Evolutionary conservation across 139 green algal genomes (phyloP), one percentile per base, ranked within the genome.

Genomic region (Pedinophyceae sp.): DNA sequence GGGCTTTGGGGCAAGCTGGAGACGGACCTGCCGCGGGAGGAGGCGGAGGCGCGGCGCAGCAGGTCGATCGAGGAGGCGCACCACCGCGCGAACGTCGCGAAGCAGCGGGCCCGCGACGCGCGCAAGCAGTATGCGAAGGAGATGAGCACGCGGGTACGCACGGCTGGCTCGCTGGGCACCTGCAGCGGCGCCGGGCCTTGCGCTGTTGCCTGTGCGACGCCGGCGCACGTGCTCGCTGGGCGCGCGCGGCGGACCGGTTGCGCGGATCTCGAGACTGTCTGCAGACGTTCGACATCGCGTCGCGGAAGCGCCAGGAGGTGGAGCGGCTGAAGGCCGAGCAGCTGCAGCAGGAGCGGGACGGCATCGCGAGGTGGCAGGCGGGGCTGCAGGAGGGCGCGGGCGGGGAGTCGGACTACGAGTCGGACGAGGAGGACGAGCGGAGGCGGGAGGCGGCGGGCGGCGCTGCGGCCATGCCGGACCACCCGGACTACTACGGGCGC

Each of bases 371-470:
- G 34, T 13, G 34, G 34, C 10, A 19, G 34, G 34, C 10, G 34
- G 10, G 7, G 34, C 34, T 43, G 34, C 34, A 7, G 34, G 13
- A 13, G 7, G 34, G 34, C 10, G 30, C 28, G 22, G 38, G 57
- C 28, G 58, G 72, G 43, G 70, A 74, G 34, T 76, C 67, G 30
- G 73, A 81, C 29, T 76, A 76, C 41, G 73, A 79, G 5, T 10
- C 10, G 18, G 18, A 23, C 13, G 59, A 65, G 27, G 67, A 19
- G 64, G 41, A 27, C 15, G 28, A 48, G 47, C 39, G 19, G 41
- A 48, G 3, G 49, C 10, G 22, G 43, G 22, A 15, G 52, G 5
- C 0, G 26, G 28, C 22, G 43, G n/a, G 19, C 26, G 47, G 17
- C 50, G 30, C 7, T 43, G 57, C 23, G 15, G 6, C 30, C 0